A percentile compares a stretch with the other conserved stretches of the same genome.
Evolutionary conservation across 108 stramenopile species (phyloP).

Genomic region (Conticribra weissflogii): DNA sequence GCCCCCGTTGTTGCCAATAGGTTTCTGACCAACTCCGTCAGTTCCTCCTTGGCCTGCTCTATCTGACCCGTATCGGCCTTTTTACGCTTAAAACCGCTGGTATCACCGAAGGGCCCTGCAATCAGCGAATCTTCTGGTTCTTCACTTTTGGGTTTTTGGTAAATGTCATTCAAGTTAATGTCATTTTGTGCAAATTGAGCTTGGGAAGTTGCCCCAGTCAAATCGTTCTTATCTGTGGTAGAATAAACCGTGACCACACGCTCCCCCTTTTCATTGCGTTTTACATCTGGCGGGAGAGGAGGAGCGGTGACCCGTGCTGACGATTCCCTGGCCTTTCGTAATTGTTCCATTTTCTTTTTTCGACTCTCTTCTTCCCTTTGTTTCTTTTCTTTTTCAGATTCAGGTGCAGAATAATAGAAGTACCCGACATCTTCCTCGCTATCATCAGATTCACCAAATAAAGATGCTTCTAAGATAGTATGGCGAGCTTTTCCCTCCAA

Average conservation of each 20-base stretch:
- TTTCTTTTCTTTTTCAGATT: slow-evolving; percentile 25
- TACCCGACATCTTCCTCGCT: slow-evolving; percentile 59
- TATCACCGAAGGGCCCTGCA: slow-evolving; percentile 52
- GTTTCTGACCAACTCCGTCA: slow-evolving; percentile 63
- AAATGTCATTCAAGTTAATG: slow-evolving; percentile 36
- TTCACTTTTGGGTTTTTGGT: slow-evolving; percentile 10
- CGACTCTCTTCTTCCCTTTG: slow-evolving; percentile 20
- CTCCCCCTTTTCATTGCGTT: slow-evolving; percentile 82
- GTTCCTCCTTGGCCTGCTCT: slow-evolving; percentile 68
- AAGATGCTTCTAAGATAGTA: slow-evolving; percentile 48
- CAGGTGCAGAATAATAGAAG: slow-evolving; percentile 53
- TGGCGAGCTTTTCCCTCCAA: slow-evolving; percentile 53
- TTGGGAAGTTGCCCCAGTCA: slow-evolving; percentile 62
- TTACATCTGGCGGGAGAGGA: slow-evolving; percentile 54
- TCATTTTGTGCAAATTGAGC: slow-evolving; percentile 8
- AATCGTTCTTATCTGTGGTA: slow-evolving; percentile 81
- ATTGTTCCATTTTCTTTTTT: slow-evolving; percentile 20
- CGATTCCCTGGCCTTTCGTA: slow-evolving; percentile 13
- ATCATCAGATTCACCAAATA: slow-evolving; percentile 38
- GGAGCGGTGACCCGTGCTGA: slow-evolving; percentile 57
- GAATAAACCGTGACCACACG: slow-evolving; percentile 82
- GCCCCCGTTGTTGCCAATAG: slow-evolving; percentile 81
- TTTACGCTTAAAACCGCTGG: slow-evolving; percentile 30
- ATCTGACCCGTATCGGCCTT: slow-evolving; percentile 49
- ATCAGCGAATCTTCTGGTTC: slow-evolving; percentile 39